These are phyloP conservation scores for Penicillium sp. DNA, from an alignment of 2,329 filamentous ascomycete genomes.

Conservation along the genomic window DNA sequence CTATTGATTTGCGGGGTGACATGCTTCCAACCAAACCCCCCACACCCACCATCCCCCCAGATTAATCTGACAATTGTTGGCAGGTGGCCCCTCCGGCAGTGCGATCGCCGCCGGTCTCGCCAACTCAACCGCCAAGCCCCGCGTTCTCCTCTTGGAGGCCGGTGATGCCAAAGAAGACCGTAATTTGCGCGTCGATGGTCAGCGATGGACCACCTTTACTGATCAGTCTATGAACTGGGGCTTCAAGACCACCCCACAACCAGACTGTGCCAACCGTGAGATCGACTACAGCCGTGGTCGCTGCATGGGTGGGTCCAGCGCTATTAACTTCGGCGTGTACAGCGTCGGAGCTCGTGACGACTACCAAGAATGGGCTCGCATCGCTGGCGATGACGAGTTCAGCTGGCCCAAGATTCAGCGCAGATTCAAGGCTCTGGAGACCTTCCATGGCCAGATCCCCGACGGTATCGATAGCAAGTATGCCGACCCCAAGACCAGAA, in stretches of 20 bases:
- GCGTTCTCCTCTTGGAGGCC: conserved; percentile 61
- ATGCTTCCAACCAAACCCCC: neutral
- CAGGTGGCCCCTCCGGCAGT: conserved; percentile 56
- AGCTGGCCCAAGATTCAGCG: conserved; percentile 17
- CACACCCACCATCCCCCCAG: neutral
- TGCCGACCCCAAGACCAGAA: conserved; percentile 7
- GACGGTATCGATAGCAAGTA: conserved; percentile 14
- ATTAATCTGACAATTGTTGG: neutral
- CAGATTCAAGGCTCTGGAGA: conserved; percentile 21
- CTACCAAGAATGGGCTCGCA: conserved; percentile 24
- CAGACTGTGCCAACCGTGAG: conserved; percentile 31
- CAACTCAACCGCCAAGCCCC: conserved; percentile 48
- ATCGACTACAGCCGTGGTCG: conserved; percentile 22
- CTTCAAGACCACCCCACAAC: conserved; percentile 52
- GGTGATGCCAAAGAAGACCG: conserved; percentile 52
- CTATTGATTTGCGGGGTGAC: neutral
- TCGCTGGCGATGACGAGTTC: conserved; percentile 17
- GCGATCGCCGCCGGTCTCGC: conserved; percentile 56
- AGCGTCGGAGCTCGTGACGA: conserved; percentile 23
- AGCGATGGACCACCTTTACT: conserved; percentile 54
- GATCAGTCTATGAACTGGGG: conserved; percentile 55
- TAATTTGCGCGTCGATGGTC: conserved; percentile 50
- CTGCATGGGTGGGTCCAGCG: conserved; percentile 20
- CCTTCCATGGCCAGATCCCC: conserved; percentile 11
- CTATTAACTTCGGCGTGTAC: conserved; percentile 25